phyloP scores from a whole-genome alignment of 352 stramenopile species.

The Phytophthora ohioensis region DNA sequence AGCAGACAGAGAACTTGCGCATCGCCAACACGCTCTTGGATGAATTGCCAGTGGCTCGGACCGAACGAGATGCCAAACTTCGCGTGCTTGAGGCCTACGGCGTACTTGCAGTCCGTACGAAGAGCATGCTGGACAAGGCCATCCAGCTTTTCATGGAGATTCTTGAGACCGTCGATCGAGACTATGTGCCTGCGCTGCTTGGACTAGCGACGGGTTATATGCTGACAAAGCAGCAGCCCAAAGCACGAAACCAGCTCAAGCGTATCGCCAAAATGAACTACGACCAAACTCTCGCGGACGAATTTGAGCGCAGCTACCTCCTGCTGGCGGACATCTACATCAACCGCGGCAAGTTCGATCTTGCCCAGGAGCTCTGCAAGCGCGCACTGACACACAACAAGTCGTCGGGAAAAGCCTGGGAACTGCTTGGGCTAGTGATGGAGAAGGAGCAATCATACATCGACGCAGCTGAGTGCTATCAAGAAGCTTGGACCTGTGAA shows the following conservation, averaged over 20 bases:
- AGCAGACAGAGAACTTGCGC: conserved; percentile 87
- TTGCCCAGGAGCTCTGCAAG: conserved; percentile 94
- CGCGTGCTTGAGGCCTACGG: conserved; percentile 90
- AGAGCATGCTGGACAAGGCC: conserved; percentile 89
- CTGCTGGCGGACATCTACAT: conserved; percentile 95
- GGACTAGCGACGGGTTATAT: conserved; percentile 92
- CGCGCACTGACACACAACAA: conserved; percentile 94
- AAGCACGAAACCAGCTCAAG: conserved; percentile 95
- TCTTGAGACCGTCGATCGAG: conserved; percentile 83
- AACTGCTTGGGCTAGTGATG: conserved; percentile 94
- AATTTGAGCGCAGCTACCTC: conserved; percentile 95
- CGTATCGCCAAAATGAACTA: conserved; percentile 95
- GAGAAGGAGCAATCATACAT: conserved; percentile 95
- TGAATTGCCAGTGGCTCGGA: conserved; percentile 70
- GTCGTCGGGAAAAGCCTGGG: conserved; percentile 92
- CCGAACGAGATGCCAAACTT: conserved; percentile 68
- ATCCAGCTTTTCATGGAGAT: conserved; percentile 93
- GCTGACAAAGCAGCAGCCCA: conserved; percentile 92
- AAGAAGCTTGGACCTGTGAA: conserved; percentile 88
- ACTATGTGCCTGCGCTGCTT: conserved; percentile 93
- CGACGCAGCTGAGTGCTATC: conserved; percentile 93
- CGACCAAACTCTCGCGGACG: conserved; percentile 86
- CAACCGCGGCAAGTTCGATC: conserved; percentile 91
- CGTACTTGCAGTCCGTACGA: conserved; percentile 80
- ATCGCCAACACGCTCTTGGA: conserved; percentile 90